Conservation (phyloP, 176 grass and related monocot genomes). For the Aegilops bicornis region DNA sequence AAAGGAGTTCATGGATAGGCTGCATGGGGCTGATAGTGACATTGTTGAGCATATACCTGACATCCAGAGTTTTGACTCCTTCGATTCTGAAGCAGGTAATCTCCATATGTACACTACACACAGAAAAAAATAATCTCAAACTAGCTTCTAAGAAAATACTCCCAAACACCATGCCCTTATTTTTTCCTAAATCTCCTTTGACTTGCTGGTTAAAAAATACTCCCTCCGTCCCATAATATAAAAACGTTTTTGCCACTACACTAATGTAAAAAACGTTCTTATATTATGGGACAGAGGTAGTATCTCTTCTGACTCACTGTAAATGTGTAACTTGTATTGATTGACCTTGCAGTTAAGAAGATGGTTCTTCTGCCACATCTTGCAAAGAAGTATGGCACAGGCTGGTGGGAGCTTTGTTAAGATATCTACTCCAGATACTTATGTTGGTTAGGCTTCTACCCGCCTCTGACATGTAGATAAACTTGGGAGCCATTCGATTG, state of each 20-base stretch:
- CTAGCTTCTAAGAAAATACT: too few species aligned
- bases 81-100: slow-evolving; percentile 37
- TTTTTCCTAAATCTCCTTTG: neutral
- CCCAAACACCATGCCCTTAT: neutral
- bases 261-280: too few species aligned
- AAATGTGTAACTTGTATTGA: neutral
- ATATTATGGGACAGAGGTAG: too few species aligned
- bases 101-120: neutral
- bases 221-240: too few species aligned
- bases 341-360: neutral
- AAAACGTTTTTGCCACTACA: too few species aligned
- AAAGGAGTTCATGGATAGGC: slow-evolving; percentile 30
- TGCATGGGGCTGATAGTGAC: slow-evolving; percentile 19
- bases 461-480: neutral
- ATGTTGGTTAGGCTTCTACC: neutral
- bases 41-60: slow-evolving; percentile 40
- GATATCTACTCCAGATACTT: neutral
- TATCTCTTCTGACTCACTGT: neutral
- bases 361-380: neutral
- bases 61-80: slow-evolving; percentile 18
- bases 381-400: slow-evolving; percentile 5
- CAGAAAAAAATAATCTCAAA: neutral
- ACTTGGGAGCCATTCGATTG: neutral
- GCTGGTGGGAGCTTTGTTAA: neutral
- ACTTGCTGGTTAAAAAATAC: neutral